Evolutionary conservation across 2,329 filamentous ascomycete species (phyloP), one percentile per base, ranked within the genome.

Genomic region (Calonectria fujianensis): DNA sequence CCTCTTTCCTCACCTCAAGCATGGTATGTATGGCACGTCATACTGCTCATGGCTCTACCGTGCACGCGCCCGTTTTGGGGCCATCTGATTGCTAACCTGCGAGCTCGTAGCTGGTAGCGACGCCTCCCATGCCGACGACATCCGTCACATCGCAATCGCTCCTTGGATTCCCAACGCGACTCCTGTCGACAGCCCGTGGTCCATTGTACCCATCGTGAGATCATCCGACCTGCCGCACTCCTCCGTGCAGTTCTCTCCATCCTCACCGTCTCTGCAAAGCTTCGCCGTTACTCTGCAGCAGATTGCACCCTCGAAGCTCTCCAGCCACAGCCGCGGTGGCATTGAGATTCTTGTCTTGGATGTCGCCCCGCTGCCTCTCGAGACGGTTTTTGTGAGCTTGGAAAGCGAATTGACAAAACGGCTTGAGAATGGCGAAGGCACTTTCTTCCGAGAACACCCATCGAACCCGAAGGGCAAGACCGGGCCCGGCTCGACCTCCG

Each of bases 261-360:
- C 90, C 63, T 97, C 92, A 69, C 89, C 90, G 73, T 93, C 91
- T 65, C 90, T 98, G 1, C 95, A 98, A 85, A 93, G 92, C 77
- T 97, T 98, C 81, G 92, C 95, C 50, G 90, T 93, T 69, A 89
- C 90, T 3, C 88, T 97, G 59, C 93, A 95, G 80, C 91, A 92
- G 81, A 86, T 95, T 35, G 93, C 95, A 31, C 94, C 94, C 16
- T 95, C 94, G 72, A 95, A 94, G 83, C 89, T 95, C 59, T 90
- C 92, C 32, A 92, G 92, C 77, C 92, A 94, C 80, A 92, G 93
- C 79, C 93, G 95, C 79, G 91, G 92, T 76, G 92, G 94, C 11
- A 94, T 98, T 77, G 96, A 98, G 84, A 94, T 98, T 76, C 89
- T 95, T 73, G 90, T 97, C 32, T 88, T 97, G 73, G 94, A 98